Conservation (phyloP, 2,329 filamentous ascomycete species). For the Penicillium glabrum region DNA sequence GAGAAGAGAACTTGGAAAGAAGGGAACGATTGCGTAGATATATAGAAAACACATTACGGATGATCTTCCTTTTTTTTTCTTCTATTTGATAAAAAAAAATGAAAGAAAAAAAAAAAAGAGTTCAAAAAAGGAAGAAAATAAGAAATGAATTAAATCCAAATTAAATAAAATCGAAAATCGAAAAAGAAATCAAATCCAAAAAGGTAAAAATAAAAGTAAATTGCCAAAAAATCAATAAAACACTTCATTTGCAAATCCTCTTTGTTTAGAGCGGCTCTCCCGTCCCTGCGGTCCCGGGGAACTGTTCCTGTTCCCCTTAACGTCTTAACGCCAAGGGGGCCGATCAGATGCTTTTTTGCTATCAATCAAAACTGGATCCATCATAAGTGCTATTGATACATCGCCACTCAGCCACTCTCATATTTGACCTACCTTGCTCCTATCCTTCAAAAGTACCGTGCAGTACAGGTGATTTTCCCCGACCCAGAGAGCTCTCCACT, state of each 20-base stretch:
- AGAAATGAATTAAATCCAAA: background rate
- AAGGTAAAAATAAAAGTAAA: conserved; percentile 1
- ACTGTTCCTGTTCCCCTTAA: conserved; percentile 30
- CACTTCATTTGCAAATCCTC: background rate
- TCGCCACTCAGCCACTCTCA: background rate
- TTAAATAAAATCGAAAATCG: conserved; percentile 4
- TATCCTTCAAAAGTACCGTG: conserved; percentile 16
- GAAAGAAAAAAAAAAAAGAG: conserved; percentile 1
- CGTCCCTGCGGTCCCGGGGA: conserved; percentile 30
- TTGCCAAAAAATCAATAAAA: conserved; percentile 1
- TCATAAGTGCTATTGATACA: conserved; percentile 23
- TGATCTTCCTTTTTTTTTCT: conserved; percentile 8
- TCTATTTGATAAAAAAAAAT: conserved; percentile 1
- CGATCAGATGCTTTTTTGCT: conserved; percentile 10
- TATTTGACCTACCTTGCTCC: background rate
- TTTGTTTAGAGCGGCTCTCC: conserved; percentile 33
- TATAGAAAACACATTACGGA: conserved; percentile 13
- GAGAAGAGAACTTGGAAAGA: conserved; percentile 17
- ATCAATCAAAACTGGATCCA: conserved; percentile 20
- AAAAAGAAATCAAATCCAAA: background rate
- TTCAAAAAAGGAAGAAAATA: background rate
- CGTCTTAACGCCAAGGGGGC: conserved; percentile 11
- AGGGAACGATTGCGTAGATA: conserved; percentile 35
- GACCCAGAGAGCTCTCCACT: conserved; percentile 12
- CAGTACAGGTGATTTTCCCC: conserved; percentile 1